Percentiles rank a stretch among this genome's conserved stretches.
phyloP scores from a whole-genome alignment of 805 yeast genomes.

The Scheffersomyces amazonensis region DNA sequence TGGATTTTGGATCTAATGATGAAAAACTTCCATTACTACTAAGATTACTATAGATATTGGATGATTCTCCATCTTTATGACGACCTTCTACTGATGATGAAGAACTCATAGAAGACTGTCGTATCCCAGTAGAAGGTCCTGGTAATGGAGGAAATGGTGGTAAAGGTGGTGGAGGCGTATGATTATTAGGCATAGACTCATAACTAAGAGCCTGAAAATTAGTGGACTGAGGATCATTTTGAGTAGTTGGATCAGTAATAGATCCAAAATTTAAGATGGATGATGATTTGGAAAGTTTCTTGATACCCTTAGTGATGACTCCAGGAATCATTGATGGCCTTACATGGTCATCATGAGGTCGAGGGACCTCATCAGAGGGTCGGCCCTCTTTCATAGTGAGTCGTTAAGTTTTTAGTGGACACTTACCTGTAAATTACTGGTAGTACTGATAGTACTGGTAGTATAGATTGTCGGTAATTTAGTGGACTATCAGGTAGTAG shows the following conservation, averaged over 20 bases:
- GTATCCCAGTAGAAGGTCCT: background rate
- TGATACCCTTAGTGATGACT: constrained; percentile 26
- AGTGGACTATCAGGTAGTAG: too few species aligned
- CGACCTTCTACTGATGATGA: background rate
- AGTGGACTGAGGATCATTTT: background rate
- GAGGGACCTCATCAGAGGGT: too few species aligned
- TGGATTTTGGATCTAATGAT: constrained; percentile 13
- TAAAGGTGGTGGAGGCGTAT: background rate
- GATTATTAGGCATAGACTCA: background rate
- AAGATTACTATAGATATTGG: background rate
- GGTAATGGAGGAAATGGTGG: background rate
- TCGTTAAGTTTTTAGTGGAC: too few species aligned
- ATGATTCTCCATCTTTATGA: background rate
- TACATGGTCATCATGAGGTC: too few species aligned
- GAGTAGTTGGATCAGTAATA: constrained; percentile 3
- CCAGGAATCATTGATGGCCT: constrained; percentile 6
- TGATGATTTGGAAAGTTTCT: constrained; percentile 25
- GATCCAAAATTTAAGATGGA: constrained; percentile 19
- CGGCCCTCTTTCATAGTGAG: too few species aligned
- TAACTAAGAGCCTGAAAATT: constrained; percentile 33
- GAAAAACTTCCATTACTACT: constrained; percentile 9
- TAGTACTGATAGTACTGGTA: too few species aligned
- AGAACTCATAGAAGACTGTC: background rate
- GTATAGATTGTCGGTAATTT: too few species aligned
- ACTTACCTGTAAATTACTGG: too few species aligned